Percentiles rank a stretch among this genome's conserved stretches.
Conservation (phyloP, 257 asterid genomes). For the Pogostemon cablin region DNA sequence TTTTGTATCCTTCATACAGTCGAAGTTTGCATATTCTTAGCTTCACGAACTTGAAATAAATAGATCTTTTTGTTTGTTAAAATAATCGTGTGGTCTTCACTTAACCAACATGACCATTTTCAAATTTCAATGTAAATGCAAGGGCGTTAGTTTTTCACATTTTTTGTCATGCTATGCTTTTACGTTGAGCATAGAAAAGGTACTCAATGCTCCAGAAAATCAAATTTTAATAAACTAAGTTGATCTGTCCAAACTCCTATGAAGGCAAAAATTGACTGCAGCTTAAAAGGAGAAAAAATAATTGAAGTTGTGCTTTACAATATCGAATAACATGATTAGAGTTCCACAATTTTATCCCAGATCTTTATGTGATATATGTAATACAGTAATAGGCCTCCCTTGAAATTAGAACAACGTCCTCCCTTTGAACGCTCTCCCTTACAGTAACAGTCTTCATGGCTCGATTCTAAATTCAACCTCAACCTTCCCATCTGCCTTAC, state of each 20-base stretch:
- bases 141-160: neutral
- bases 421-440: neutral
- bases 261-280: neutral
- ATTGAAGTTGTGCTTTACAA: neutral
- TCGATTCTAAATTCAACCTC: neutral
- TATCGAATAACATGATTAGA: neutral
- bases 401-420: neutral
- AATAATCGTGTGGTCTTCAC: neutral
- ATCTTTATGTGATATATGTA: constrained; percentile 5
- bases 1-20: constrained; percentile 13
- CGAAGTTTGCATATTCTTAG: neutral
- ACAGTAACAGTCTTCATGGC: constrained; percentile 14
- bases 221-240: neutral
- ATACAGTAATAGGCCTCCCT: constrained; percentile 5
- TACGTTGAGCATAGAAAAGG: neutral
- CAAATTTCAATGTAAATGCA: neutral
- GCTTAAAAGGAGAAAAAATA: neutral
- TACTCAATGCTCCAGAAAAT: neutral
- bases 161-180: neutral
- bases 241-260: neutral
- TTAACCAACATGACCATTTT: constrained; percentile 11
- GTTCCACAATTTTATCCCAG: neutral
- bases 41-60: constrained; percentile 20
- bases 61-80: constrained; percentile 8
- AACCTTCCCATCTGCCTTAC: constrained; percentile 15